phyloP scores from a whole-genome alignment of 2,329 filamentous ascomycete species.

The Colletotrichum falcatum region DNA sequence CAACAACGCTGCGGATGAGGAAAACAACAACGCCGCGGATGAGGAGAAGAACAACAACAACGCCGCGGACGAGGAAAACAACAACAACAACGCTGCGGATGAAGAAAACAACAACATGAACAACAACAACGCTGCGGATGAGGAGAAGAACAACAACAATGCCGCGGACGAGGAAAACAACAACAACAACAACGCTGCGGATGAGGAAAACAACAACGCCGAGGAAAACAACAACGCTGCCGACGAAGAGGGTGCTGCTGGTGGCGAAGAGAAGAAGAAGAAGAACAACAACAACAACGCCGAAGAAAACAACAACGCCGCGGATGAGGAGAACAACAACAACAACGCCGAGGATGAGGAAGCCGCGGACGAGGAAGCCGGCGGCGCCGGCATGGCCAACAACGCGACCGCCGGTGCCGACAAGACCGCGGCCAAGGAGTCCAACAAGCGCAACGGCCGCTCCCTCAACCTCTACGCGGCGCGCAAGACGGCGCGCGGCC shows the following conservation, averaged over 20 bases:
- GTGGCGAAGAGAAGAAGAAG: neutral
- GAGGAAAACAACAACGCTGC: too few relatives aligned
- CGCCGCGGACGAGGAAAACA: neutral
- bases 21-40: constrained; percentile 10
- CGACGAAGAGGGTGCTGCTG: neutral
- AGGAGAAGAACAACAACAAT: too few relatives aligned
- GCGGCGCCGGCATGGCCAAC: neutral
- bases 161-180: neutral
- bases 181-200: neutral
- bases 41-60: neutral
- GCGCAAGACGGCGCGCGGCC: neutral
- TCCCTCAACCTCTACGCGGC: constrained; percentile 4
- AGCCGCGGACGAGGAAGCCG: neutral
- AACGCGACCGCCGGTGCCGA: constrained; percentile 1
- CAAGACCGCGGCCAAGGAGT: neutral
- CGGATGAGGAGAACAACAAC: neutral
- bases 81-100: too few relatives aligned
- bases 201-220: neutral
- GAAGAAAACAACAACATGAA: neutral
- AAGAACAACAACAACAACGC: too few relatives aligned
- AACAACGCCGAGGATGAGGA: neutral
- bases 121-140: neutral
- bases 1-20: neutral
- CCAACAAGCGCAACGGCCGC: constrained; percentile 17
- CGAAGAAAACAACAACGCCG: neutral